Conservation (phyloP, 768 basidiomycete genomes). For the Scleroderma bovista region DNA sequence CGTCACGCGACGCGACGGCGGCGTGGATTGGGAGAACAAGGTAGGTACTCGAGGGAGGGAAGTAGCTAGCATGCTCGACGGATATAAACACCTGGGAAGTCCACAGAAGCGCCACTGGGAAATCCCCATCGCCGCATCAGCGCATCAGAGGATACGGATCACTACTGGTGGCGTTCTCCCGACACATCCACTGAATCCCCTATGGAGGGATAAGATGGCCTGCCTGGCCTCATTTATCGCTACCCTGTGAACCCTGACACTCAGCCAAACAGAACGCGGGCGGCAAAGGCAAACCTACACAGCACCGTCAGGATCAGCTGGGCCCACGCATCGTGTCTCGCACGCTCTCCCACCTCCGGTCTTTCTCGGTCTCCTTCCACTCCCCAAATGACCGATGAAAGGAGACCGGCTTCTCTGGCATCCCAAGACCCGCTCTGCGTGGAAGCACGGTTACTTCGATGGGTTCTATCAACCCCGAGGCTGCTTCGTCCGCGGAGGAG, state of each 20-base stretch:
- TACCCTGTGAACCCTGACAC: too few species aligned
- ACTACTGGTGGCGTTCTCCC: neutral
- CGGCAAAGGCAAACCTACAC: neutral
- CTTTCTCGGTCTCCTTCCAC: conserved; percentile 40
- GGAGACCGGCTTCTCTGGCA: conserved; percentile 22
- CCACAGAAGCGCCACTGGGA: too few species aligned
- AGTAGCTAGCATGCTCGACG: too few species aligned
- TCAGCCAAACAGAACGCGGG: neutral
- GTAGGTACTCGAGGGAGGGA: too few species aligned
- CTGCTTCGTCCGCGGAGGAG: conserved; percentile 1
- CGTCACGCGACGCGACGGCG: conserved; percentile 13
- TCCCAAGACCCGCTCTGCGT: conserved; percentile 54
- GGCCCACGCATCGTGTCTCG: neutral
- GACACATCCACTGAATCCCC: neutral
- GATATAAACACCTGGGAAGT: too few species aligned
- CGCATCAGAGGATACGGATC: neutral
- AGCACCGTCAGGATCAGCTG: neutral
- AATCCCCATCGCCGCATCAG: too few species aligned
- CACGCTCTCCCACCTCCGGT: conserved; percentile 34
- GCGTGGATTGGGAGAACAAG: neutral
- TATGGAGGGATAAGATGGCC: too few species aligned
- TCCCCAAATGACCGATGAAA: conserved; percentile 10
- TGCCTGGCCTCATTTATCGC: too few species aligned
- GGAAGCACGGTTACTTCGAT: conserved; percentile 40
- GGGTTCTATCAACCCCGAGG: conserved; percentile 47